Conservation (phyloP, 805 yeast species). For the Spathaspora passalidarum region DNA sequence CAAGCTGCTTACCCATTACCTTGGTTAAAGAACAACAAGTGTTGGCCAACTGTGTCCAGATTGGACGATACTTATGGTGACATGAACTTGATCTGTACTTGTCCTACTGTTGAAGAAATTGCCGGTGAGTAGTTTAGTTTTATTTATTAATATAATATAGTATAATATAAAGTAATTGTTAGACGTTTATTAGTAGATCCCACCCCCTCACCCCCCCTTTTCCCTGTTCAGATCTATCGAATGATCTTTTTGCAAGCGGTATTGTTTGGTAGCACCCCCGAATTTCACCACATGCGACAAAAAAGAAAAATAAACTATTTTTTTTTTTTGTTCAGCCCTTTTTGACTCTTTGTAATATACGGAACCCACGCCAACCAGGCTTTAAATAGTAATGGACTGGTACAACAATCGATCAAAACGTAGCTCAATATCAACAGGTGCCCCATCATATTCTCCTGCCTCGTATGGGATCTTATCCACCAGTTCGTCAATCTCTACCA, state of each 20-base stretch:
- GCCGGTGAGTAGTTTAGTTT: conserved; percentile 28
- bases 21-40: conserved; percentile 69
- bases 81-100: conserved; percentile 86
- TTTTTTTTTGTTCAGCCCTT: background rate
- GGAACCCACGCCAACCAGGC: no score
- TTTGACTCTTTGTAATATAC: background rate
- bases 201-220: no score
- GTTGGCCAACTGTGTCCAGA: conserved; percentile 95
- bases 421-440: conserved; percentile 7
- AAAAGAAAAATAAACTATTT: no score
- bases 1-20: conserved; percentile 90
- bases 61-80: conserved; percentile 95
- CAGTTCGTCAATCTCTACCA: background rate
- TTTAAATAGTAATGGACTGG: conserved; percentile 13
- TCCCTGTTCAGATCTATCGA: no score
- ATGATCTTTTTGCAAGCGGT: no score
- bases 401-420: conserved; percentile 9
- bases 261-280: background rate
- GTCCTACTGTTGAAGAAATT: conserved; percentile 81
- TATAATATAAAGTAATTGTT: background rate
- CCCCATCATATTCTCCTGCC: conserved; percentile 7
- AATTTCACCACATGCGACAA: background rate
- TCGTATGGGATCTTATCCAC: conserved; percentile 7
- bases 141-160: background rate
- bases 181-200: no score